Evolutionary conservation across 2,329 filamentous ascomycete species (phyloP).

Genomic region (Sporothrix phasma): DNA sequence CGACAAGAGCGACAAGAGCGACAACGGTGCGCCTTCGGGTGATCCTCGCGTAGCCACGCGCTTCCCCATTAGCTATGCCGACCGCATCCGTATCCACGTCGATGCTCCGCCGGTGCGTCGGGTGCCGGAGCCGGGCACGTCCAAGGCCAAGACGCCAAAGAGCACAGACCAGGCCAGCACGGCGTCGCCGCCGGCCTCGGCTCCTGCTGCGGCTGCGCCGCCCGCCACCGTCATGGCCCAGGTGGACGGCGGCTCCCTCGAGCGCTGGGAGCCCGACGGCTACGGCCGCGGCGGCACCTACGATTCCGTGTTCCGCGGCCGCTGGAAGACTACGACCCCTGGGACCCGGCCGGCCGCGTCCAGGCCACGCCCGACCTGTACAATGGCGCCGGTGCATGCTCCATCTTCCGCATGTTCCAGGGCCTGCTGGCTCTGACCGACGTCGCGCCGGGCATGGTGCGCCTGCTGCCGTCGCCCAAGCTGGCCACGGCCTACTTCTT

Average conservation of each 20-base stretch:
- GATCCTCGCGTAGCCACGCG: conserved; percentile 49
- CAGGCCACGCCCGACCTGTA: conserved; percentile 46
- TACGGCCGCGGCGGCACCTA: conserved; percentile 52
- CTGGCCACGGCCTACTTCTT: conserved; percentile 39
- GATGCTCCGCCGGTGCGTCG: conserved; percentile 28
- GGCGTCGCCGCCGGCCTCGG: not conserved
- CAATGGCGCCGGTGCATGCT: conserved; percentile 47
- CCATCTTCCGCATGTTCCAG: conserved; percentile 51
- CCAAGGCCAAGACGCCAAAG: too few relatives aligned
- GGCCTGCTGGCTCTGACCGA: conserved; percentile 45
- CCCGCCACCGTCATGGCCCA: conserved; percentile 48
- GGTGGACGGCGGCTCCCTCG: conserved; percentile 59
- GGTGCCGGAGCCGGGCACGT: not conserved
- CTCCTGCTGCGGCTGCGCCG: not conserved
- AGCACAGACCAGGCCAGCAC: too few relatives aligned
- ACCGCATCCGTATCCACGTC: conserved; percentile 57
- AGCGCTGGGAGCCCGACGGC: conserved; percentile 61
- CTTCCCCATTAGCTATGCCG: conserved; percentile 57
- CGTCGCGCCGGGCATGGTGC: conserved; percentile 39
- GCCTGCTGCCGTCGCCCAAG: conserved; percentile 38
- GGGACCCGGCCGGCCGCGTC: conserved; percentile 44
- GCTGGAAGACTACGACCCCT: conserved; percentile 47
- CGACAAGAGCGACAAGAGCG: too few relatives aligned
- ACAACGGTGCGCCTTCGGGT: conserved; percentile 22
- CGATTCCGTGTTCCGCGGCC: conserved; percentile 41